Evolutionary conservation across 257 asterid species (phyloP), one percentile per base, ranked within the genome.

Genomic region (Apocynum venetum): DNA sequence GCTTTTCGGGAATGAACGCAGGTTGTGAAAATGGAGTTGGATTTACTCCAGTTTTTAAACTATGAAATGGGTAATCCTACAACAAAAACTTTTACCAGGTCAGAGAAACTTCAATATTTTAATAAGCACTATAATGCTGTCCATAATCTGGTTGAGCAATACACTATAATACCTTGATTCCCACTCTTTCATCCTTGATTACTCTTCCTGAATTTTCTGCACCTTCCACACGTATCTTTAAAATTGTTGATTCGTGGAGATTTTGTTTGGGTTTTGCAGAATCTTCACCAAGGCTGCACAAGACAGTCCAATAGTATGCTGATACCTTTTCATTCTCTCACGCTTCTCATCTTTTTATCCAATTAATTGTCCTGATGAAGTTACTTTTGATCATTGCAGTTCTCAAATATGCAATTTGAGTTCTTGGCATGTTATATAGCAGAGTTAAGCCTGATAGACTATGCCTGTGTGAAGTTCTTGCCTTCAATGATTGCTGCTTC

Each of bases 401-500:
- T 88, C 74, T 65, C 88, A 35, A 80, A 71, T 67, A 55, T 84
- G 73, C 78, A 82, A 70, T 90, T 92, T 53, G 97, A 90, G 55
- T 90, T 83, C 78, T 81, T 92, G 79, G 88, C 92, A 67, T 78
- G 82, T 82, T 94, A 89, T 81, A 86, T 92, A n/a, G 89, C 90
- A 10, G 98, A 94, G 86, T 86, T 92, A 65, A 92, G 98, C 83
- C 84, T 94, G 79, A 35, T 86, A 65, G 96, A 92, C 78, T 92
- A 91, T 73, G 78, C 76, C 48, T 94, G 93, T 79, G 81, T 89
- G 52, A 83, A 87, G 77, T 89, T 85, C 88, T 69, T 92, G 87
- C 93, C 98, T 79, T 94, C 98, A 46, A 25, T 83, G 56, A 70
- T 93, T 83, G 98, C 98, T 77, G 97, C 98, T 78, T 91, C 97